Evolutionary conservation across 106 monocot species (phyloP), one percentile per base, ranked within the genome.

Genomic region (Triglochin maritima): DNA sequence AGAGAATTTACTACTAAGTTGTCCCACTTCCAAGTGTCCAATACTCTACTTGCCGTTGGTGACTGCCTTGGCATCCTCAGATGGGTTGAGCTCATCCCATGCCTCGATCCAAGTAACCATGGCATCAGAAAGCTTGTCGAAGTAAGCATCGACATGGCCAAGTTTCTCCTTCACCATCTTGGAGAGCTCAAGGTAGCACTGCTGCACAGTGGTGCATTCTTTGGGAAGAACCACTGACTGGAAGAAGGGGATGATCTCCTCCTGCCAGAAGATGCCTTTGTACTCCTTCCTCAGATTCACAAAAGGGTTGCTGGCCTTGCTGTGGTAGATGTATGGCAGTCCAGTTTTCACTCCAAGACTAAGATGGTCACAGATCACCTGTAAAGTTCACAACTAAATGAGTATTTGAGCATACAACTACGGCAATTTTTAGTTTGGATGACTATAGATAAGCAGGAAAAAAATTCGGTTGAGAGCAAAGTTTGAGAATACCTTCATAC

Each of bases 211-310:
- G 50, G 50, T 60, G 74, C 74, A 74, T 9, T 74, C 74, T 50
- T 74, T 74, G 41, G 74, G 74, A 42, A 74, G 74, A 9, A 65
- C 65, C 41, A 67, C 50, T 4, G 57, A 50, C 59, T 74, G 74
- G 74, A 74, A 74, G 74, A 74, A 67, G 59, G 74, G 74, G 74
- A 74, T 74, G 66, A 74, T 74, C 42, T 74, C 74, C 14, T 74
- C 74, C 50, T 74, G 74, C 74, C 74, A 74, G 74, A 50, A 74
- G 49, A 74, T 74, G 13, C 74, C 74, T 50, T 74, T 74, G 74
- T 74, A 74, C n/a, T 74, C 74, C 50, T 74, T 74, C 49, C 59
- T 65, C 58, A 74, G 67, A 50, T 74, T 74, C 17, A 74, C 74
- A 49, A 74, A 74, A 4, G 74, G 74, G 59, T 74, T 74, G 66